Base-by-base conservation (phyloP, 352 stramenopile species). In the Globisporangium nodosum region DNA sequence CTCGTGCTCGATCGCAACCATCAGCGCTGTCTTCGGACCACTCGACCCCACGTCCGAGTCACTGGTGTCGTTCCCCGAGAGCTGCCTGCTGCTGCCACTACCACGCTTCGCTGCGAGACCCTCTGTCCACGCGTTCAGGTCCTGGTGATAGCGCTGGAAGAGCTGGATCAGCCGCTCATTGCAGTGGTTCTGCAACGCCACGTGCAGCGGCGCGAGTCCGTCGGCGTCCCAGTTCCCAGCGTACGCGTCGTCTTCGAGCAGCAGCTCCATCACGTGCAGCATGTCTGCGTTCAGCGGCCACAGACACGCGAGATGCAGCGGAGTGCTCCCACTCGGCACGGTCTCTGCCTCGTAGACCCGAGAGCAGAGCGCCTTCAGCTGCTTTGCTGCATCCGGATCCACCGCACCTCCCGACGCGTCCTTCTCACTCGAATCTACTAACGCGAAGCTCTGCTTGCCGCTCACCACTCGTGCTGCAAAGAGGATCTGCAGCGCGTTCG, bases 111-210 rank as follows among this genome's bases (percentile, higher is more conserved):
- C 40, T 12, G 16, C 40, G 33, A 24, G 21, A 21, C 37, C 71
- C 71, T 92, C 82, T 6, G 76, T 87, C 70, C 76, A 85, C 0
- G 75, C 53, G 53, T 90, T 88, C 16, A 89, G 24, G 58, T 90
- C 80, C 58, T 79, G 69, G 4, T 69, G 59, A 15, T 79, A 67
- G 42, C 68, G 68, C 21, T 71, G 53, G 47, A 90, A 85, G 2
- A 84, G 24, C 20, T 77, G 59, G 37, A 92, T 68, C 13, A 82
- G 50, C 0, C 66, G 54, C 6, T 59, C 68, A 55, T 79, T 73
- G 55, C 78, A 87, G 0, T 55, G 52, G 39, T 79, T 58, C 0
- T 56, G 50, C 35, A 92, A 61, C 8, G 73, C 82, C 3, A 88
- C 59, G 33, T 92, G 82, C 20, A 92, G 60, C 11, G 82, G 78